Percentiles rank a stretch among this genome's conserved stretches.
These are phyloP conservation scores for Fusarium sp. DNA, from an alignment of 2,329 filamentous ascomycete genomes.

Conservation along the genomic window DNA sequence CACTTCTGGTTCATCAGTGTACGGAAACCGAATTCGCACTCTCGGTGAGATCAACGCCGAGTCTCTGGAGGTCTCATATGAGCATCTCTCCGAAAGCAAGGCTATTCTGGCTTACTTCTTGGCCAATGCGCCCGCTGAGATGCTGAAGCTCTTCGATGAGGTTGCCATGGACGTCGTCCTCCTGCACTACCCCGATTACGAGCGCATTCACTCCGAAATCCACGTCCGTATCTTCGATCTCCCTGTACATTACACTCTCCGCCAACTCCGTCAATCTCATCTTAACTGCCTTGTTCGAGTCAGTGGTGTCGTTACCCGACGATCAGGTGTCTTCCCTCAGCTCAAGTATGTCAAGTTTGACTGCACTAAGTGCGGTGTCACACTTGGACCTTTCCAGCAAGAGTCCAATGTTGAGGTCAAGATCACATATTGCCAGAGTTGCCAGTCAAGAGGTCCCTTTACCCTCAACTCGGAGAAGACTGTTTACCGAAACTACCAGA, in stretches of 20 bases:
- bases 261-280: slow-evolving; percentile 93
- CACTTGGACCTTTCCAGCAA: slow-evolving; percentile 95
- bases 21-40: slow-evolving; percentile 92
- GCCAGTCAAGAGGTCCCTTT: slow-evolving; percentile 94
- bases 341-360: slow-evolving; percentile 99
- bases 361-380: slow-evolving; percentile 91
- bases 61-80: slow-evolving; percentile 94
- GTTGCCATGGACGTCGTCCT: slow-evolving; percentile 97
- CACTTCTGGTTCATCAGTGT: slow-evolving; percentile 88
- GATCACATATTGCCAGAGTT: slow-evolving; percentile 95
- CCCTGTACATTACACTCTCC: slow-evolving; percentile 93
- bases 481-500: slow-evolving; percentile 98
- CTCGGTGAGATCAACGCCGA: slow-evolving; percentile 98
- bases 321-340: slow-evolving; percentile 96
- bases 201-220: slow-evolving; percentile 96
- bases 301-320: slow-evolving; percentile 92
- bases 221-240: slow-evolving; percentile 97
- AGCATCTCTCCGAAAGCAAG: slow-evolving; percentile 89
- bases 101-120: slow-evolving; percentile 96
- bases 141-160: slow-evolving; percentile 95
- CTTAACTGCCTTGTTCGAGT: slow-evolving; percentile 96
- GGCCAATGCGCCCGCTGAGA: slow-evolving; percentile 93
- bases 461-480: slow-evolving; percentile 97
- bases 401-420: slow-evolving; percentile 97
- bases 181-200: slow-evolving; percentile 96